Conservation (phyloP, 1,284 basidiomycete species). For the Cutaneotrichosporon cyanovorans region DNA sequence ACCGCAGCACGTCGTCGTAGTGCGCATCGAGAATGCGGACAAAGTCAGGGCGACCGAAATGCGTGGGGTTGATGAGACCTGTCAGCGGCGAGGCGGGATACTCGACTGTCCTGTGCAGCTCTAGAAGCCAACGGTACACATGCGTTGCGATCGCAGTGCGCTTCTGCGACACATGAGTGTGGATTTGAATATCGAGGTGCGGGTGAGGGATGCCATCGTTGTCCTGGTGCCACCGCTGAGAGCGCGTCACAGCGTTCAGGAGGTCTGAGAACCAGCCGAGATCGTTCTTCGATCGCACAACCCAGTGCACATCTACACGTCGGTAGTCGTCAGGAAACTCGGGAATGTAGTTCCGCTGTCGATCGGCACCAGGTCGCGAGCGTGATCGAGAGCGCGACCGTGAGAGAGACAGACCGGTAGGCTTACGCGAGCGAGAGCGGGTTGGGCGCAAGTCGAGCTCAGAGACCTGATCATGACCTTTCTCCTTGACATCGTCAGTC, state of each 20-base stretch:
- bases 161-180: slow-evolving; percentile 25
- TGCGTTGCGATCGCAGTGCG: slow-evolving; percentile 23
- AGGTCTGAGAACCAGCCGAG: slow-evolving; percentile 28
- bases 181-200: slow-evolving; percentile 26
- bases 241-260: slow-evolving; percentile 21
- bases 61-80: slow-evolving; percentile 26
- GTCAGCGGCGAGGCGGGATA: slow-evolving; percentile 25
- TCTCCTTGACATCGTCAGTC: too few species aligned
- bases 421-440: too few species aligned
- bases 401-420: not conserved
- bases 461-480: too few species aligned
- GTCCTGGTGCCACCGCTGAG: slow-evolving; percentile 20
- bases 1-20: slow-evolving; percentile 26
- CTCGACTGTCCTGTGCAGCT: slow-evolving; percentile 22
- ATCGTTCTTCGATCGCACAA: slow-evolving; percentile 23
- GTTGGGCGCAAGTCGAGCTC: too few species aligned
- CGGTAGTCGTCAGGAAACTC: slow-evolving; percentile 20
- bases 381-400: slow-evolving; percentile 2
- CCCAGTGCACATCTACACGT: slow-evolving; percentile 31
- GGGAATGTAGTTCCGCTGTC: slow-evolving; percentile 5
- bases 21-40: slow-evolving; percentile 25
- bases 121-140: slow-evolving; percentile 28
- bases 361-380: not conserved
- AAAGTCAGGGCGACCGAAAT: slow-evolving; percentile 28
- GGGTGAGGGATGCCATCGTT: slow-evolving; percentile 7